Evolutionary conservation across 345 rosid species (phyloP).

Genomic region (Euphorbia lathyris): DNA sequence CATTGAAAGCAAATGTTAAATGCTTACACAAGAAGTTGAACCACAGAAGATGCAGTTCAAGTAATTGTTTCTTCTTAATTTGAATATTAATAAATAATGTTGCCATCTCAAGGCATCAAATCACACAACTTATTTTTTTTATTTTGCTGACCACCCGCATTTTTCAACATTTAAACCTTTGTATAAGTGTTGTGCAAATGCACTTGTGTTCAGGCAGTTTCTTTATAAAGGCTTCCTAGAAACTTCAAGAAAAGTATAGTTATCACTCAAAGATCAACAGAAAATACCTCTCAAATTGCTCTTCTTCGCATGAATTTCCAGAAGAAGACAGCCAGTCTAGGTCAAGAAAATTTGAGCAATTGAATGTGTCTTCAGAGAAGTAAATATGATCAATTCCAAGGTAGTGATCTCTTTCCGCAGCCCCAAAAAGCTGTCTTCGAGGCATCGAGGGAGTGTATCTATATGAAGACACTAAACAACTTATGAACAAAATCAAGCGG

Average conservation of each 20-base stretch:
- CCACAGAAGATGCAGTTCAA: neutral
- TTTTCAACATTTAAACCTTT: neutral
- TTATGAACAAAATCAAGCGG: constrained; percentile 15
- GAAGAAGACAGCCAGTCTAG: constrained; percentile 92
- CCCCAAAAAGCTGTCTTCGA: constrained; percentile 70
- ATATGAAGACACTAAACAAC: constrained; percentile 11
- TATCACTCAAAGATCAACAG: neutral
- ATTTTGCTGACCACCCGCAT: neutral
- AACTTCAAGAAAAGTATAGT: neutral
- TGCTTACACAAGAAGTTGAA: neutral
- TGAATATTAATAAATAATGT: no score
- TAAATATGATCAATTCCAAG: constrained; percentile 47
- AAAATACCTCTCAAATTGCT: constrained; percentile 77
- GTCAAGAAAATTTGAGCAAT: constrained; percentile 87
- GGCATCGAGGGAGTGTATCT: constrained; percentile 85
- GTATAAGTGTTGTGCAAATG: neutral
- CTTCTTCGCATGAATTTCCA: constrained; percentile 85
- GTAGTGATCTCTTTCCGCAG: constrained; percentile 45
- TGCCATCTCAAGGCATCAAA: neutral
- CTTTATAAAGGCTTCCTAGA: neutral
- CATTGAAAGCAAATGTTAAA: neutral
- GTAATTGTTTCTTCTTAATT: neutral
- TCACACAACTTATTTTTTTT: neutral
- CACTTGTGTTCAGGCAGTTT: neutral
- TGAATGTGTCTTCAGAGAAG: constrained; percentile 65